Base-by-base conservation (phyloP, 768 basidiomycete genomes). In the Mrakia frigida region DNA sequence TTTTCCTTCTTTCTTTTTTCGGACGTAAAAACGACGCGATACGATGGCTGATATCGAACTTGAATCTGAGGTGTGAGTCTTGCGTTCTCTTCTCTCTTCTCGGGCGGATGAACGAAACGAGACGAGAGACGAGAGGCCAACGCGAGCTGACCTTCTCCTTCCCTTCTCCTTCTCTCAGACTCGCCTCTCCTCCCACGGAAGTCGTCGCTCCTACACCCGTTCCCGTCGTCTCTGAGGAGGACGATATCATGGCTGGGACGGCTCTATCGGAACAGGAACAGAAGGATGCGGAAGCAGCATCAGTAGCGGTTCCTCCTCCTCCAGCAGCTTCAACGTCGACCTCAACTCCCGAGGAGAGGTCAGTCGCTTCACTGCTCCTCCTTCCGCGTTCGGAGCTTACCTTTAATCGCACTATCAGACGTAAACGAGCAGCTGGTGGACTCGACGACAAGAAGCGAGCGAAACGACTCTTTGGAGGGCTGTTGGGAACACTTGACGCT, bases 391-490 rank as follows among this genome's bases (percentile, higher is more conserved):
- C 25, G n/a, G 3, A 50, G 21, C 68, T 46, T 4, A n/a, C 39
- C 9, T 23, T 25, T 71, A 1, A 52, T n/a, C 35, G 16, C 14
- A 46, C 25, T 11, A 9, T 1, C 65, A 78, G 77, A 60, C 65
- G 73, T 28, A 78, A 74, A 13, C 53, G 73, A 46, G 37, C 67
- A 6, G 73, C 70, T 4, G 77, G 77, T 23, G 39, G 35, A 2
- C 35, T 33, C 6, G 77, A 78, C 56, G 77, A 78, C 53, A 78
- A 78, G 68, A 78, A 78, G 73, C 53, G 77, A 53, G 77, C 65
- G 14, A 74, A 65, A 41, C 67, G 77, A 31, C 46, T 78, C n/a
- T 70, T 78, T 39, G 77, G 77, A 18, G 72, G 73, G 10, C 67
- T 78, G 37, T 59, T 78, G 1, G 77, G 77, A 4, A 78, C 77